Evolutionary conservation across 1,284 basidiomycete genomes (phyloP), one percentile per base, ranked within the genome.

Genomic region (Xerocomus minutiporus): DNA sequence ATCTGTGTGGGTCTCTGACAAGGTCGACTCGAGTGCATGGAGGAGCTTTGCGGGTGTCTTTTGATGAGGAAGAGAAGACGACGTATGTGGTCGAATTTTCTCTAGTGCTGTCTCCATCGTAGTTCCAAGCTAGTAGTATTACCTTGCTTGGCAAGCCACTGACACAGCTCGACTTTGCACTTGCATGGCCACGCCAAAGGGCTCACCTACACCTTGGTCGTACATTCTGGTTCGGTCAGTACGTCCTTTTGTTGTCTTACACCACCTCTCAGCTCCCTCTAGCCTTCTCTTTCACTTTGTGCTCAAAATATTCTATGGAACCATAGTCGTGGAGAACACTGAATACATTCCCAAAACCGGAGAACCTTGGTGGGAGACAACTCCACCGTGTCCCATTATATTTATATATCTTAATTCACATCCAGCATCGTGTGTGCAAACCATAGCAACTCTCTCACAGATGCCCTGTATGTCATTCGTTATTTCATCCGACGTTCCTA

Each of bases 1-100:
- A 51, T 87, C 79, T n/a, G 83, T 74, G 56, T 80, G 79, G 58
- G 92, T 89, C 60, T 94, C 89, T 50, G 80, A 75, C 61, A 99
- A 81, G 11, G 94, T 96, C 2, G 84, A 79, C 71, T 99, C 97
- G 62, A 99, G 79, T 15, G 95, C 97, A 52, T 80, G 74, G 41
- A 99, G 81, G 20, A 99, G 83, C 51, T 84, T 86, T 13, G 97
- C 97, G 3, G 94, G 93, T 48, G 89, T 83, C 66, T 92, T 91
- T 73, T 98, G 94, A 66, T 97, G 92, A 1, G 86, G 70, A 20
- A 96, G 78, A 28, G 83, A 80, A 0, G 94, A 96, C 25, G 82
- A 81, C 2, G 84, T 86, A 63, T 97, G 93, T 13, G 88, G 86
- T 52, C 96, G 80, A 60, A 99, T 93, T 75, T 97, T 98, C 56